These are phyloP conservation scores for Hypoxylon fuscum DNA, from an alignment of 495 filamentous ascomycete species.

Conservation along the genomic window DNA sequence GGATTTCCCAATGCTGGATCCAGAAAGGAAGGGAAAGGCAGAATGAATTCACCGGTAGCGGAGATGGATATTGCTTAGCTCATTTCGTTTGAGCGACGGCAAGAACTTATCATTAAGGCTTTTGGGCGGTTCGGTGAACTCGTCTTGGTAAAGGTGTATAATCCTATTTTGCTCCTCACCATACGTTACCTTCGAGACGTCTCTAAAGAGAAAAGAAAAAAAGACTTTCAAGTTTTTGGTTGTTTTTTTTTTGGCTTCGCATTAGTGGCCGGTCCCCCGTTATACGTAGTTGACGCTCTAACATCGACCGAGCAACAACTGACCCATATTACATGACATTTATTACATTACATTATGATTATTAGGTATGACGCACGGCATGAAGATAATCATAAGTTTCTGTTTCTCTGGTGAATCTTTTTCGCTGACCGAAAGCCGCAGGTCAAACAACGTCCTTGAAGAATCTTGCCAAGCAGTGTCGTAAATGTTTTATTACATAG, in stretches of 20 bases:
- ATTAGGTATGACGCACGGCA: slow-evolving; percentile 24
- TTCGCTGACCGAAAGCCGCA: slow-evolving; percentile 36
- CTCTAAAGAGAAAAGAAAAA: not conserved
- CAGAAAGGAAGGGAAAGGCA: slow-evolving; percentile 20
- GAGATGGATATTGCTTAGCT: slow-evolving; percentile 12
- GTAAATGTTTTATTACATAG: slow-evolving; percentile 37
- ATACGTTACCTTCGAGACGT: slow-evolving; percentile 15
- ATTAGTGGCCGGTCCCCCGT: slow-evolving; percentile 11
- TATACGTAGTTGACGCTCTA: not conserved
- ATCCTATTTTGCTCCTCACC: slow-evolving; percentile 32
- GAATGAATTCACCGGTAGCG: slow-evolving; percentile 19
- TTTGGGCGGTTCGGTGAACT: slow-evolving; percentile 31
- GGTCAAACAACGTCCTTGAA: slow-evolving; percentile 29
- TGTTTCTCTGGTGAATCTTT: slow-evolving; percentile 30
- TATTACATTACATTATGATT: slow-evolving; percentile 5
- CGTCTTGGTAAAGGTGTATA: slow-evolving; percentile 35
- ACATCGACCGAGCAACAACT: slow-evolving; percentile 14
- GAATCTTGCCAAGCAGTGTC: slow-evolving; percentile 20
- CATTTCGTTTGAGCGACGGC: slow-evolving; percentile 15
- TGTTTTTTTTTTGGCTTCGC: slow-evolving; percentile 18
- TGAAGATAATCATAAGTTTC: slow-evolving; percentile 18
- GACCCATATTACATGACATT: not conserved
- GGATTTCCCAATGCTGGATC: slow-evolving; percentile 28
- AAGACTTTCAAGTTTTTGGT: too few species aligned
- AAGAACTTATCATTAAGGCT: slow-evolving; percentile 9